Conservation (phyloP, 177 flowering plant genomes). For the Vitis hybrid region DNA sequence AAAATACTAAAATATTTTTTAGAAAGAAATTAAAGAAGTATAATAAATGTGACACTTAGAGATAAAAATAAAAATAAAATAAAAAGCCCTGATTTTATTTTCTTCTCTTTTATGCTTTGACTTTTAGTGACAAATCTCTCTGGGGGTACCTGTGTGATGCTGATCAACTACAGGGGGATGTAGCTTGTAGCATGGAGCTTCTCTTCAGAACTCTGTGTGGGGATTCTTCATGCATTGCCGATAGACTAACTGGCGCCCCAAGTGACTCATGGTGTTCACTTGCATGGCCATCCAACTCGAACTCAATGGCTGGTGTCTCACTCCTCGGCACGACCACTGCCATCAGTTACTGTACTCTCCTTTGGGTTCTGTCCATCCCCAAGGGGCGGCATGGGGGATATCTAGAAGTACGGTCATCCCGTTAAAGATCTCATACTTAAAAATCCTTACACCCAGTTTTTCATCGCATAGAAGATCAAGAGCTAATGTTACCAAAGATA, state of each 20-base stretch:
- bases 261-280: constrained; percentile 34
- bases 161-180: constrained; percentile 28
- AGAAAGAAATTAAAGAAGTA: no score
- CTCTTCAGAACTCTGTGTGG: constrained; percentile 14
- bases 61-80: not conserved
- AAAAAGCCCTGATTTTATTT: no score
- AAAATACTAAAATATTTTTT: no score
- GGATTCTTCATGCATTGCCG: not conserved
- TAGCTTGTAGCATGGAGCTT: constrained; percentile 7
- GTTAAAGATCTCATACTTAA: no score
- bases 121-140: no score
- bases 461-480: no score
- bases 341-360: constrained; percentile 22
- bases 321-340: constrained; percentile 30
- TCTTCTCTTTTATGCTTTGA: no score
- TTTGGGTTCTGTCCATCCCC: constrained; percentile 28
- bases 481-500: no score
- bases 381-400: constrained; percentile 18
- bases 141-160: constrained; percentile 35
- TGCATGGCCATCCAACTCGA: constrained; percentile 32
- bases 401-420: no score
- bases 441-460: no score
- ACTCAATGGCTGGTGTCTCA: constrained; percentile 32
- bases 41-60: no score
- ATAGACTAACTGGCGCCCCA: constrained; percentile 11